Evolutionary conservation across 1,284 basidiomycete genomes (phyloP).

Genomic region (Apiotrichum siamense): DNA sequence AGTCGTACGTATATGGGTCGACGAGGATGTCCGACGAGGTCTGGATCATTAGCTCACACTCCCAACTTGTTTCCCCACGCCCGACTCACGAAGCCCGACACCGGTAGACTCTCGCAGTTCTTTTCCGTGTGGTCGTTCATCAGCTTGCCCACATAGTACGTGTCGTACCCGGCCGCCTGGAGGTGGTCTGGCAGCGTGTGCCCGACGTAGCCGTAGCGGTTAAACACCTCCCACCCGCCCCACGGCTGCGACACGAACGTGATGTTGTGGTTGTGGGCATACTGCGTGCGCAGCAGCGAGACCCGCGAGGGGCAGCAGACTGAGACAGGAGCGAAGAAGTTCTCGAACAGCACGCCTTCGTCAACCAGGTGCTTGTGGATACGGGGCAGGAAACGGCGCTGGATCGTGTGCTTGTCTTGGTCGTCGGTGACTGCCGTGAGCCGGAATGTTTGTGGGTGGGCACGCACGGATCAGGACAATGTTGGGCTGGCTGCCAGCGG

Average conservation of each 20-base stretch:
- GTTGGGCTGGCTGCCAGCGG: constrained; percentile 16
- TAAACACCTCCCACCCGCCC: constrained; percentile 35
- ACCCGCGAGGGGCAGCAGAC: constrained; percentile 35
- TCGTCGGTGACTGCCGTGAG: constrained; percentile 25
- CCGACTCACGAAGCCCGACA: constrained; percentile 14
- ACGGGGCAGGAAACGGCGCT: constrained; percentile 17
- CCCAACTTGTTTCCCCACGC: neutral
- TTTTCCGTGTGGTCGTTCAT: constrained; percentile 34
- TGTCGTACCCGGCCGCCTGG: constrained; percentile 31
- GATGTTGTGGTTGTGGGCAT: constrained; percentile 37
- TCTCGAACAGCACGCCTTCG: constrained; percentile 22
- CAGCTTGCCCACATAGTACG: constrained; percentile 36
- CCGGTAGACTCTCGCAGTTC: constrained; percentile 24
- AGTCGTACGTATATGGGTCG: constrained; percentile 39
- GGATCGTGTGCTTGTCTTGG: constrained; percentile 21
- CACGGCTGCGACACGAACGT: constrained; percentile 28
- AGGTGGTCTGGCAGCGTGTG: constrained; percentile 33
- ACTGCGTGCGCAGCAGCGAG: constrained; percentile 27
- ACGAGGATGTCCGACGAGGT: constrained; percentile 31
- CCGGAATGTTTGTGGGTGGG: neutral
- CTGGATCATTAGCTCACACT: constrained; percentile 11
- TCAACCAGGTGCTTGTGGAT: constrained; percentile 23
- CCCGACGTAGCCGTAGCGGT: constrained; percentile 28
- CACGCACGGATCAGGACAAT: constrained; percentile 25
- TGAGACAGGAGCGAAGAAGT: constrained; percentile 30